Conservation (phyloP, 1,139 yeast species). For the Arxiozyma heterogenica region DNA sequence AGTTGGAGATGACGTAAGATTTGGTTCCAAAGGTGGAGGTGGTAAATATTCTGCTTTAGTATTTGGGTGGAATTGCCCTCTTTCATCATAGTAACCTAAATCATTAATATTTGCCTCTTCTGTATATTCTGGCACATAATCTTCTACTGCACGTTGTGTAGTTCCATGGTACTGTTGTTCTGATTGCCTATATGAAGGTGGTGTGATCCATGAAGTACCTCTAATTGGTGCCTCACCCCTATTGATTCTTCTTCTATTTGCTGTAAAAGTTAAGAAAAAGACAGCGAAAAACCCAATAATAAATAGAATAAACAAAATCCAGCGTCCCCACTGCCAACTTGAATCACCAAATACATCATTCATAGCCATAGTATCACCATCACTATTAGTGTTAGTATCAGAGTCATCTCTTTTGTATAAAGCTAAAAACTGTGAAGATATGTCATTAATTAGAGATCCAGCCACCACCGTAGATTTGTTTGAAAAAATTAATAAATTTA, state of each 20-base stretch:
- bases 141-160: slow-evolving; percentile 33
- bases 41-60: slow-evolving; percentile 20
- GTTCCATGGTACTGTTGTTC: slow-evolving; percentile 48
- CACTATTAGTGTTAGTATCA: not conserved
- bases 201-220: slow-evolving; percentile 88
- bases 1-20: slow-evolving; percentile 6
- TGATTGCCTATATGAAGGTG: slow-evolving; percentile 75
- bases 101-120: slow-evolving; percentile 59
- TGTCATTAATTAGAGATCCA: not conserved
- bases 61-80: slow-evolving; percentile 45
- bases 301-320: slow-evolving; percentile 43
- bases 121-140: slow-evolving; percentile 57
- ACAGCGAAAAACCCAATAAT: slow-evolving; percentile 36
- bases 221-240: slow-evolving; percentile 62
- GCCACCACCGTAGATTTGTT: not conserved
- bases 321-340: slow-evolving; percentile 32
- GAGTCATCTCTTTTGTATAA: slow-evolving; percentile 2
- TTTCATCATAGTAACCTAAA: slow-evolving; percentile 69
- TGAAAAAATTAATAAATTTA: not conserved
- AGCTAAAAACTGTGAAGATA: not conserved
- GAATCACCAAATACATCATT: slow-evolving; percentile 11
- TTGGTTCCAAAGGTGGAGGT: slow-evolving; percentile 15
- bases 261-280: slow-evolving; percentile 41
- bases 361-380: not conserved
- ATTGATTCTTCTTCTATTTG: slow-evolving; percentile 48